A percentile compares a stretch with the other conserved stretches of the same genome.
Conservation (phyloP, 768 basidiomycete genomes). For the Gyrodon lividus region DNA sequence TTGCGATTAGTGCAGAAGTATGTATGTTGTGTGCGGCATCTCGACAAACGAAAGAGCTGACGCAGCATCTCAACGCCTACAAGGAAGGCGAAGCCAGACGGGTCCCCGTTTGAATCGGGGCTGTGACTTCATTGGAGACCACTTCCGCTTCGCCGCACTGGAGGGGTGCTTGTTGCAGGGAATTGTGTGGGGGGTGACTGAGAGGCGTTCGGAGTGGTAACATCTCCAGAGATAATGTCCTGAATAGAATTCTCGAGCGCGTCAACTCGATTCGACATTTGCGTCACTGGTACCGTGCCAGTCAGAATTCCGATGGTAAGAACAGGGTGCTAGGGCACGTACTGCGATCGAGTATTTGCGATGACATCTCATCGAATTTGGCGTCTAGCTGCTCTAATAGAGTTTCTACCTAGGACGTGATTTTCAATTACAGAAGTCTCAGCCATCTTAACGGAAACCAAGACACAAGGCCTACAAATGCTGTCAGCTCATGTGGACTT, state of each 20-base stretch:
- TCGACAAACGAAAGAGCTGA: not conserved
- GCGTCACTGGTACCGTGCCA: conserved; percentile 59
- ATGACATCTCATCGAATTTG: conserved; percentile 92
- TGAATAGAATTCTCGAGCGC: conserved; percentile 87
- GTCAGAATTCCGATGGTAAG: conserved; percentile 4
- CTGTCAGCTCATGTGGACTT: conserved; percentile 91
- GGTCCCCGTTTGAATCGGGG: conserved; percentile 12
- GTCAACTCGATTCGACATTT: conserved; percentile 92
- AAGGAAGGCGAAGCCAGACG: conserved; percentile 7
- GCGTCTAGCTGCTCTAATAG: conserved; percentile 84
- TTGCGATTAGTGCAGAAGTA: conserved; percentile 19
- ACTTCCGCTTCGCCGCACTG: conserved; percentile 45
- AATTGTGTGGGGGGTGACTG: conserved; percentile 63
- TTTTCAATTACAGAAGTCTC: not conserved
- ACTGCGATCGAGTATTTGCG: conserved; percentile 85
- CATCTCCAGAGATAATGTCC: conserved; percentile 83
- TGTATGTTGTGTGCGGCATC: not conserved
- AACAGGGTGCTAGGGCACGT: conserved; percentile 30
- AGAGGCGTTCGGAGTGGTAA: conserved; percentile 48
- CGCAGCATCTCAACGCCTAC: conserved; percentile 14
- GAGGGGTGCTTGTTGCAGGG: conserved; percentile 21
- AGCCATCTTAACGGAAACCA: not conserved
- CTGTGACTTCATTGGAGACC: conserved; percentile 16
- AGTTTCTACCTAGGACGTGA: conserved; percentile 69
- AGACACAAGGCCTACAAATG: conserved; percentile 65